Evolutionary conservation across 257 asterid species (phyloP).

Genomic region (Scutellaria baicalensis): DNA sequence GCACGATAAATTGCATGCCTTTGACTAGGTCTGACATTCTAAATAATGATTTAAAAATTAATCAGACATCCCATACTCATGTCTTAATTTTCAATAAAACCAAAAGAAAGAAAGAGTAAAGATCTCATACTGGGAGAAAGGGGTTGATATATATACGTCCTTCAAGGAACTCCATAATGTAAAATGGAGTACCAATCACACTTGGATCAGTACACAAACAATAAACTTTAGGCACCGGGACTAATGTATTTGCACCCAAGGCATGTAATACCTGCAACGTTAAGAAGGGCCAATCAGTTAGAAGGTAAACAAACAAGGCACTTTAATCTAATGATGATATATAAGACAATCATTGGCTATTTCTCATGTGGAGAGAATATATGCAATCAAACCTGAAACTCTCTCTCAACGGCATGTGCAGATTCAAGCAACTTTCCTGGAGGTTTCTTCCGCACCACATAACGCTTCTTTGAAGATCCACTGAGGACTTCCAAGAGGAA

Average conservation of each 20-base stretch:
- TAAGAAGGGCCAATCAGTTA: neutral
- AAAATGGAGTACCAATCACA: slow-evolving; percentile 89
- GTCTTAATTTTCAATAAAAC: neutral
- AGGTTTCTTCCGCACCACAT: slow-evolving; percentile 91
- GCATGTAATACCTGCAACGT: slow-evolving; percentile 74
- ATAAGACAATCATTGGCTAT: neutral
- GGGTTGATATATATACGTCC: slow-evolving; percentile 90
- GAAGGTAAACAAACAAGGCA: neutral
- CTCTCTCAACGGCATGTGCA: slow-evolving; percentile 97
- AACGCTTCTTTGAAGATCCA: slow-evolving; percentile 46
- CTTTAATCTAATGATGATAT: neutral
- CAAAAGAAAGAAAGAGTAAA: slow-evolving; percentile 6
- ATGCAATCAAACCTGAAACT: slow-evolving; percentile 54
- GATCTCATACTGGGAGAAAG: slow-evolving; percentile 57
- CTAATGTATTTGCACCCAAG: slow-evolving; percentile 60
- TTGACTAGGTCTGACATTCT: slow-evolving; percentile 66
- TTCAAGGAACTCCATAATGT: slow-evolving; percentile 93
- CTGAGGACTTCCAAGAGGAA: slow-evolving; percentile 73
- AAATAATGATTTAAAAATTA: slow-evolving; percentile 6
- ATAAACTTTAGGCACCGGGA: slow-evolving; percentile 90
- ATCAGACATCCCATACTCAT: slow-evolving; percentile 1
- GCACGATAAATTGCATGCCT: slow-evolving; percentile 67
- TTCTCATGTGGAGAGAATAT: neutral
- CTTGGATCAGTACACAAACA: slow-evolving; percentile 80
- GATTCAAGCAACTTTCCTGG: slow-evolving; percentile 77